Percentiles rank a stretch among this genome's conserved stretches.
Conservation (phyloP, 805 yeast genomes). For the Ogataea ganodermae region DNA sequence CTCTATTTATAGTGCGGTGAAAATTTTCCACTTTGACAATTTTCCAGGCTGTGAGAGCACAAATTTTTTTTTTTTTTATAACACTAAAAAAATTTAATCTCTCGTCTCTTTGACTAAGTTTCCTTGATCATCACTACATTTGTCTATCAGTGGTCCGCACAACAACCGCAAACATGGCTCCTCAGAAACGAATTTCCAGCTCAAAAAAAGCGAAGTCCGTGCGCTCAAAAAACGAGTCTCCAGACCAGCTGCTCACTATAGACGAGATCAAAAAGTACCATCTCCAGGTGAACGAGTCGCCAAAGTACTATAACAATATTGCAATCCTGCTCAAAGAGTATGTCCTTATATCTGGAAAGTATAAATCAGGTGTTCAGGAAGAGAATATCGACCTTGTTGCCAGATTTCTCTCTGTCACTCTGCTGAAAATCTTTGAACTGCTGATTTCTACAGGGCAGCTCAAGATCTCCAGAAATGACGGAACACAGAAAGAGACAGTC, state of each 20-base stretch:
- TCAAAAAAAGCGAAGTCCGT: not conserved
- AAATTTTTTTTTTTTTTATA: slow-evolving; percentile 4
- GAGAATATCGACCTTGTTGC: slow-evolving; percentile 28
- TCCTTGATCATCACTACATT: not conserved
- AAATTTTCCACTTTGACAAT: slow-evolving; percentile 7
- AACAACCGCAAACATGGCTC: slow-evolving; percentile 2
- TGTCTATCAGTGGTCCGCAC: not conserved
- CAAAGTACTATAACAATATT: slow-evolving; percentile 57
- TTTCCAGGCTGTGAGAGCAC: slow-evolving; percentile 4
- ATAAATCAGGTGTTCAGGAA: slow-evolving; percentile 18
- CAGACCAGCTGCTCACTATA: slow-evolving; percentile 15
- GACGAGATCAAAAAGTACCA: slow-evolving; percentile 28
- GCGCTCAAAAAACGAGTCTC: not conserved
- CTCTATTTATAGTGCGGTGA: slow-evolving; percentile 5
- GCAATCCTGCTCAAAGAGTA: slow-evolving; percentile 47
- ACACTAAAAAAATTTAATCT: not conserved
- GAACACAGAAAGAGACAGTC: slow-evolving; percentile 51
- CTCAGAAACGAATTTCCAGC: not conserved
- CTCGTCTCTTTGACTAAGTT: not conserved
- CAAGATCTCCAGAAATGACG: slow-evolving; percentile 32
- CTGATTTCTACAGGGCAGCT: slow-evolving; percentile 47
- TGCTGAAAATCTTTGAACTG: slow-evolving; percentile 51
- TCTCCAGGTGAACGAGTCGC: slow-evolving; percentile 41
- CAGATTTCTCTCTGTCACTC: slow-evolving; percentile 42
- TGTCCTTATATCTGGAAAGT: slow-evolving; percentile 24